Evolutionary conservation across 306 rosid genomes (phyloP).

Genomic region (Quercus mongolica): DNA sequence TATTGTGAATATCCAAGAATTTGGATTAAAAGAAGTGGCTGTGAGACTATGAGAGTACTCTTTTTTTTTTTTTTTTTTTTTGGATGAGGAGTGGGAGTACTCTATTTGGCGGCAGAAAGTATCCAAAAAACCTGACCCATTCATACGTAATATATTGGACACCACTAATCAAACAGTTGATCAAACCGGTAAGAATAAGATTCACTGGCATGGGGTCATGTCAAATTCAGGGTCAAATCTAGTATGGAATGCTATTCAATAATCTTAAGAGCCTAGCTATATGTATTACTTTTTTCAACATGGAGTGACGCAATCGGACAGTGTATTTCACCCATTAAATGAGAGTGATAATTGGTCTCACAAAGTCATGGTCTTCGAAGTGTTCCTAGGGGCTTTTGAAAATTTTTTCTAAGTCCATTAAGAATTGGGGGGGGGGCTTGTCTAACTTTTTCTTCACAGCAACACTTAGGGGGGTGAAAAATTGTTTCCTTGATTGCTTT

Average conservation of each 20-base stretch:
- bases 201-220: constrained; percentile 27
- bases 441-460: not conserved
- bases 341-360: not conserved
- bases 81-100: not conserved
- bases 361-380: not conserved
- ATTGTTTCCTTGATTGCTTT: constrained; percentile 14
- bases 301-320: not conserved
- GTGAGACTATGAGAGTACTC: too few relatives aligned
- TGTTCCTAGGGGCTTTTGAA: not conserved
- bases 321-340: not conserved
- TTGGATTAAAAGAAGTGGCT: not conserved
- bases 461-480: not conserved
- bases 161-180: constrained; percentile 12
- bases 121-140: constrained; percentile 21
- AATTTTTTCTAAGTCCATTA: not conserved
- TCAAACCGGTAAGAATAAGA: constrained; percentile 40
- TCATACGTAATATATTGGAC: constrained; percentile 27
- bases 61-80: too few relatives aligned
- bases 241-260: constrained; percentile 1
- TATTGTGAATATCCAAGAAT: not conserved
- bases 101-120: constrained; percentile 39
- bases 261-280: not conserved
- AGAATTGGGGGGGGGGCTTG: not conserved
- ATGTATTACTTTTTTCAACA: not conserved
- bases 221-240: constrained; percentile 52